phyloP scores from a whole-genome alignment of 352 stramenopile species.

The Plasmopara halstedii region DNA sequence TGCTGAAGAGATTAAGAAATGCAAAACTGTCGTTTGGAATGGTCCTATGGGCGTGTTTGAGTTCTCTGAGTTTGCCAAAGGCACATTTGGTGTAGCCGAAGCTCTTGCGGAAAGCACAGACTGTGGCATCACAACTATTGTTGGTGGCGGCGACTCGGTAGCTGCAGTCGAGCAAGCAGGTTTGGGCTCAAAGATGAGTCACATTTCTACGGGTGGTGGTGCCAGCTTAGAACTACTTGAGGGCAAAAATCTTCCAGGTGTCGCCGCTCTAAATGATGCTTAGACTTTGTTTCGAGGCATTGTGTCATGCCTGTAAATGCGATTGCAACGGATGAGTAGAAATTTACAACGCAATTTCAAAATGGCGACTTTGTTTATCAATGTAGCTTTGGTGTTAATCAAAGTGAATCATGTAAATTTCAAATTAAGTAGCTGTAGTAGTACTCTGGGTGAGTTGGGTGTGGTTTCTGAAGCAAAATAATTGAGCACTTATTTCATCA shows the following conservation, averaged over 20 bases:
- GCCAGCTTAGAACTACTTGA: conserved; percentile 98
- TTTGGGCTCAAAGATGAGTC: conserved; percentile 90
- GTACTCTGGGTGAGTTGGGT: conserved; percentile 19
- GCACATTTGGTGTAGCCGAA: conserved; percentile 90
- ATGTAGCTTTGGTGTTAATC: too few relatives aligned
- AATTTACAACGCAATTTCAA: too few relatives aligned
- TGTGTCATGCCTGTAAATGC: too few relatives aligned
- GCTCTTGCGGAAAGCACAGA: conserved; percentile 86
- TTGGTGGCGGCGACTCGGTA: conserved; percentile 95
- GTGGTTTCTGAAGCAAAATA: neutral
- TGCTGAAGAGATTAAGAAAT: conserved; percentile 83
- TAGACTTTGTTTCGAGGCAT: too few relatives aligned
- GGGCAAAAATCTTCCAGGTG: conserved; percentile 96
- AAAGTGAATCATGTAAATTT: too few relatives aligned
- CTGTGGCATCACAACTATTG: conserved; percentile 79
- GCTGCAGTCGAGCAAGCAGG: conserved; percentile 91
- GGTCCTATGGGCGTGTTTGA: conserved; percentile 98
- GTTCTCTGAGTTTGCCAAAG: conserved; percentile 93
- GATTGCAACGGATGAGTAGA: too few relatives aligned
- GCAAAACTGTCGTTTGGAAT: conserved; percentile 90
- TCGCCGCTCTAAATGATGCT: conserved; percentile 86
- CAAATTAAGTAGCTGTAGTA: too few relatives aligned
- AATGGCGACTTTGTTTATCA: too few relatives aligned
- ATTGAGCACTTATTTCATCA: conserved; percentile 4
- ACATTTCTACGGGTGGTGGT: conserved; percentile 98